Percentiles rank a stretch among this genome's conserved stretches.
Conservation (phyloP, 139 green algal species). For the Monoraphidium neglectum region DNA sequence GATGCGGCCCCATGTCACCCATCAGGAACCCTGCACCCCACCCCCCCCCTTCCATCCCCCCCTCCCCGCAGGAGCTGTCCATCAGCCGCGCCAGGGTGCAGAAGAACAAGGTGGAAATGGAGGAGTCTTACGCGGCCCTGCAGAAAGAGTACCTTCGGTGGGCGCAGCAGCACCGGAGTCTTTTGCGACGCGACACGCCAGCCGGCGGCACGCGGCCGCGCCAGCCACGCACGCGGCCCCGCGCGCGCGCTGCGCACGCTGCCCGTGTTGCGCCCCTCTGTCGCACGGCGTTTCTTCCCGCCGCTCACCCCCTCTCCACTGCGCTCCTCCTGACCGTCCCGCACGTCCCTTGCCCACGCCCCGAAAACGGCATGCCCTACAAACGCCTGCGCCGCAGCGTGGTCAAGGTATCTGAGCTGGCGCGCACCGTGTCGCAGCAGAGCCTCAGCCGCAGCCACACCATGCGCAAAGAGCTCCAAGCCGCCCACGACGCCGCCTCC, state of each 20-base stretch:
- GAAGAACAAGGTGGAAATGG: slow-evolving; percentile 29
- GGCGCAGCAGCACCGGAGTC: background rate
- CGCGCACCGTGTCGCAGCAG: slow-evolving; percentile 23
- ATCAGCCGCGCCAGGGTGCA: background rate
- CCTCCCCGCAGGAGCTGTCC: slow-evolving; percentile 29
- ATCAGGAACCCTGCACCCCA: slow-evolving; percentile 23
- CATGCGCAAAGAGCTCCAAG: slow-evolving; percentile 12
- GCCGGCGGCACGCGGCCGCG: background rate
- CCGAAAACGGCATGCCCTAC: no score
- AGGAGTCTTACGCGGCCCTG: slow-evolving; percentile 18
- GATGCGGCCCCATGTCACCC: background rate
- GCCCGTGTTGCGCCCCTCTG: background rate
- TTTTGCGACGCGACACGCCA: background rate
- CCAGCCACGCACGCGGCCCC: background rate
- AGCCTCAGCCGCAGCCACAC: background rate
- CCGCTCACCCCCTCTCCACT: background rate
- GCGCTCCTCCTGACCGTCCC: background rate
- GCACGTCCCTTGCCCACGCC: background rate
- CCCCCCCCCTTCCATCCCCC: no score
- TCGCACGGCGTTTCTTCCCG: background rate
- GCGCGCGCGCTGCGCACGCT: no score
- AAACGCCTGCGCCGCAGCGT: no score
- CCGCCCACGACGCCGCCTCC: background rate
- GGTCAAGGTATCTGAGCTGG: slow-evolving; percentile 18
- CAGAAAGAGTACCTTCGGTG: slow-evolving; percentile 34